Percentiles rank a stretch among this genome's conserved stretches.
phyloP scores from a whole-genome alignment of 73 alveolate species.

The Paramecium sonneborni region DNA sequence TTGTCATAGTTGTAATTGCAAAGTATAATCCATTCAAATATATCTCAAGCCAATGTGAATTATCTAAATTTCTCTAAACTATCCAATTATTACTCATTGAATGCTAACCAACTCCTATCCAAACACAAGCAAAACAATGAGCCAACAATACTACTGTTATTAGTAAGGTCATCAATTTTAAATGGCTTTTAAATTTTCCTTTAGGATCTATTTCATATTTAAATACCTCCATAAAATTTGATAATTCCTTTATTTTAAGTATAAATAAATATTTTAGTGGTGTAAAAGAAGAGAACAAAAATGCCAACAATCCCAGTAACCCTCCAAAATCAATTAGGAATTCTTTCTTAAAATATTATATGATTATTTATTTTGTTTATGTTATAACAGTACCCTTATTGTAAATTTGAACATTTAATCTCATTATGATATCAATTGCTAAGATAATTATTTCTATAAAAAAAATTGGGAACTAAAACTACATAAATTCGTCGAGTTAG shows the following conservation, averaged over 20 bases:
- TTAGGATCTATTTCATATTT: conserved; percentile 23
- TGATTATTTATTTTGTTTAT: background rate
- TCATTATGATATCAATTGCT: background rate
- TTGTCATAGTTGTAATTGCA: conserved; percentile 46
- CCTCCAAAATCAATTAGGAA: conserved; percentile 13
- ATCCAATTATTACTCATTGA: conserved; percentile 45
- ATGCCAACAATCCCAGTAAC: background rate
- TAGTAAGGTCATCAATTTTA: background rate
- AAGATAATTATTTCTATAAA: background rate
- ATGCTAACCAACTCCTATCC: conserved; percentile 52
- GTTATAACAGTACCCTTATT: conserved; percentile 15
- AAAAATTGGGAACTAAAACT: background rate
- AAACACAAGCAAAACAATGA: conserved; percentile 37
- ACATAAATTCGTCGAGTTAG: background rate
- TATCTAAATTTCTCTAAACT: background rate
- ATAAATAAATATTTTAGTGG: background rate
- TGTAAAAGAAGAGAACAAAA: background rate
- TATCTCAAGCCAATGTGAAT: conserved; percentile 10
- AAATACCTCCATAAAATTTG: background rate
- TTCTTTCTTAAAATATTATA: background rate
- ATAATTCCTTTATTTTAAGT: background rate
- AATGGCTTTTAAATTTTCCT: background rate
- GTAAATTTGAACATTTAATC: conserved; percentile 24
- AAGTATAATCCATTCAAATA: conserved; percentile 50
- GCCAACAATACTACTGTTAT: conserved; percentile 12